Base-by-base conservation (phyloP, 1,139 yeast genomes). In the Lodderomyces oxycetoniae region DNA sequence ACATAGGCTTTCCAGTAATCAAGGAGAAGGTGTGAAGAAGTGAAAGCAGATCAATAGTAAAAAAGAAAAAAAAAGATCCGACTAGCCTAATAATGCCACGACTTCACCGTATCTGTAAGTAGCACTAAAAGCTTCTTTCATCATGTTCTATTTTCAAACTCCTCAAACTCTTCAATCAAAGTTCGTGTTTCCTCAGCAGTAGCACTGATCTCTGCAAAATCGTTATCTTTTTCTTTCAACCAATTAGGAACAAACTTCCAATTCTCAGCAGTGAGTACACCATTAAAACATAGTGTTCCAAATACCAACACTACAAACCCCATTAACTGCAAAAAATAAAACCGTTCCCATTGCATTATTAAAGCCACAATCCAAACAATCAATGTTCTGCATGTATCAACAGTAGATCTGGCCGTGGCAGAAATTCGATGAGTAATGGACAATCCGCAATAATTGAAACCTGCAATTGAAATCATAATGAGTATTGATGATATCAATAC, bases 361-460 rank as follows among this genome's bases (percentile, higher is more conserved):
- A 31, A 17, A 0, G 93, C 86, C n/a, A 81, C 70, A 1, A 78
- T 34, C 94, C 94, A 85, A 14, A 85, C 89, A 26, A 82, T 60
- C 28, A 83, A 59, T 0, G 94, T 84, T 47, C 94, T 69, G 42
- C 85, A 79, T 0, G 89, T 79, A 50, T 85, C 94, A 30, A 85
- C 74, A 2, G 94, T 85, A 13, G 88, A 77, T 50, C 94, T 67
- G 3, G 91, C 71, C 0, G 94, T 84, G 23, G 94, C 94, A 34
- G 84, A 78, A 34, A 83, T 55, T 33, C 62, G 59, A 34, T 74
- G 70, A 2, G 94, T 85, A 30, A 85, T 64, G 3, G 86, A 70
- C 31, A 84, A 70, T 0, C 95, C 95, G 46, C 79, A 79, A 52
- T 70, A 80, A 54, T 85, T 85, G 67, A 85, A 85, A 5, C 71